These are phyloP conservation scores for Yamadazyma takamatsuzukensis DNA, from an alignment of 805 yeast genomes.

Conservation along the genomic window DNA sequence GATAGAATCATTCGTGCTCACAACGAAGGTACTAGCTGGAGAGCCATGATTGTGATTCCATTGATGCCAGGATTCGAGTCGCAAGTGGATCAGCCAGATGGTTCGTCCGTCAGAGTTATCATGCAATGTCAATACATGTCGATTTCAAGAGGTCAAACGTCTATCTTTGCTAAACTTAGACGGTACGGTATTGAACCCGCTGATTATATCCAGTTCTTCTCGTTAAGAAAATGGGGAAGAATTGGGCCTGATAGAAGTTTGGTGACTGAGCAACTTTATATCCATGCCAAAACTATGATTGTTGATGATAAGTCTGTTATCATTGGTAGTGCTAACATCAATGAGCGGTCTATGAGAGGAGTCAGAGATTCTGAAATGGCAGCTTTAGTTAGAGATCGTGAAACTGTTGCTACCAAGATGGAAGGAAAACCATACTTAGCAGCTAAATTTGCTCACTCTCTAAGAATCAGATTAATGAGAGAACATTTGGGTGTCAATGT, in stretches of 20 bases:
- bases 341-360: constrained; percentile 95
- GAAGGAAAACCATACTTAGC: constrained; percentile 78
- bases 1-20: constrained; percentile 91
- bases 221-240: constrained; percentile 93
- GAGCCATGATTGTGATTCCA: constrained; percentile 87
- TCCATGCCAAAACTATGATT: constrained; percentile 88
- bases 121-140: constrained; percentile 96
- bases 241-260: constrained; percentile 71
- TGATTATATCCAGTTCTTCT: constrained; percentile 86
- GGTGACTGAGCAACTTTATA: constrained; percentile 87
- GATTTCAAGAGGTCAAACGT: constrained; percentile 83
- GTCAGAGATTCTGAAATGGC: constrained; percentile 93
- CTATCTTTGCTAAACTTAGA: constrained; percentile 79
- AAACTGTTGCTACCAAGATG: constrained; percentile 67
- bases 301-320: constrained; percentile 93
- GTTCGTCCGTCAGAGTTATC: constrained; percentile 90
- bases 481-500: constrained; percentile 95
- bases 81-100: constrained; percentile 89
- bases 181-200: constrained; percentile 83
- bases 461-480: constrained; percentile 89
- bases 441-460: constrained; percentile 82
- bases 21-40: constrained; percentile 74
- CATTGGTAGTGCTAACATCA: constrained; percentile 95
- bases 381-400: constrained; percentile 80
- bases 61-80: constrained; percentile 97